Base-by-base conservation (phyloP, 352 stramenopile genomes). In the Phytophthora sansomeana region DNA sequence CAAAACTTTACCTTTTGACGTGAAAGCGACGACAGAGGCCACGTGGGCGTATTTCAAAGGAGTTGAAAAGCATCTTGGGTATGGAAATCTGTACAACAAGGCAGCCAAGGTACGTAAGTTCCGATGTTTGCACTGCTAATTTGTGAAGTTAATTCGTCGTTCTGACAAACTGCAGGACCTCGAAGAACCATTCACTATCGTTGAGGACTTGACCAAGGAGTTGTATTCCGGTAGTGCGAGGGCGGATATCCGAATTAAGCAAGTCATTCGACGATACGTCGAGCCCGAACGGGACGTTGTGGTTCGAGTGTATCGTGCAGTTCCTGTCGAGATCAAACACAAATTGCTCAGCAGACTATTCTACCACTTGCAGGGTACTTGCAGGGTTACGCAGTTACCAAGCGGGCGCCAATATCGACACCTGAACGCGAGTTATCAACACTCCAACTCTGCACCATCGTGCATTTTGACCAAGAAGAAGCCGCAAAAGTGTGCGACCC, bases 201-300 rank as follows among this genome's bases (percentile, higher is more conserved):
- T 88, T 28, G 78, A 91, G 39, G 67, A 81, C 53, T 83, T 85
- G 51, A 74, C 78, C 14, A 51, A 85, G 10, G 80, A 91, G 64
- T 53, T 88, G n/a, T 65, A 77, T 32, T 78, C 64, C 14, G 82
- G 83, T 64, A 78, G 64, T 47, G 85, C 69, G 28, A 66, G 68
- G 17, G 77, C 76, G 16, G 61, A 81, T 50, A 81, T 85, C 55
- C 69, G 74, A 24, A 70, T 81, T 4, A 78, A 86, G 61, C 78
- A 88, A 54, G 72, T 91, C 32, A 57, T 87, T 38, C 74, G 80
- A 7, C 78, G 82, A 17, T 88, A 82, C 66, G 62, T 85, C 2
- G 78, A 89, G 28, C 41, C 69, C 11, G 80, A 85, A 38, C 80
- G 80, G 35, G 67, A 87, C 11, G 73, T 89, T 35, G 78, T 91